Percentiles rank a stretch among this genome's conserved stretches.
phyloP scores from a whole-genome alignment of 495 filamentous ascomycete genomes.

The Aspergillus incahuasiensis region DNA sequence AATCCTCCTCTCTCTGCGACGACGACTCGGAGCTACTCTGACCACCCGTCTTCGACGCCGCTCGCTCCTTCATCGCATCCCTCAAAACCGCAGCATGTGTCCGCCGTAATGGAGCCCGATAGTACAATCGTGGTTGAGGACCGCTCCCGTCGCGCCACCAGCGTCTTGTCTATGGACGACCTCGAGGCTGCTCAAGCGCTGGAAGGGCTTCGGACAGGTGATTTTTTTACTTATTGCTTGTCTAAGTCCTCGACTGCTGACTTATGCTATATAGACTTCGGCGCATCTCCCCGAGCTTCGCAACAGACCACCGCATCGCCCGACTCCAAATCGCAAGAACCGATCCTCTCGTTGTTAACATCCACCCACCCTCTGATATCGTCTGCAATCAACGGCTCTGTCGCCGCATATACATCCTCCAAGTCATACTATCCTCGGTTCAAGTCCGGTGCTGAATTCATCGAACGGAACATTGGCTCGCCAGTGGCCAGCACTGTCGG shows the following conservation, averaged over 20 bases:
- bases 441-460: constrained; percentile 75
- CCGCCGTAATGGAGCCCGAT: constrained; percentile 42
- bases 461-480: constrained; percentile 75
- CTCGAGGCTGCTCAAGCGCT: constrained; percentile 86
- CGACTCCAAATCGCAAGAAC: constrained; percentile 48
- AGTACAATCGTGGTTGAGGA: constrained; percentile 29
- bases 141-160: constrained; percentile 42
- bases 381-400: constrained; percentile 73
- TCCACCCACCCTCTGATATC: constrained; percentile 74
- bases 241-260: neutral
- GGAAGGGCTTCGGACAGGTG: constrained; percentile 77
- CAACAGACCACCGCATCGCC: constrained; percentile 23
- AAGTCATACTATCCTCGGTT: constrained; percentile 86
- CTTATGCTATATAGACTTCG: constrained; percentile 23
- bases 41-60: constrained; percentile 12
- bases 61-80: constrained; percentile 10
- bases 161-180: constrained; percentile 70
- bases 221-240: neutral
- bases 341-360: constrained; percentile 73
- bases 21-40: constrained; percentile 6
- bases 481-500: constrained; percentile 79
- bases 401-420: constrained; percentile 73
- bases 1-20: constrained; percentile 12
- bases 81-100: constrained; percentile 27
- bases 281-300: constrained; percentile 29